Evolutionary conservation across 805 yeast genomes (phyloP).

Genomic region (Candida boleticola): DNA sequence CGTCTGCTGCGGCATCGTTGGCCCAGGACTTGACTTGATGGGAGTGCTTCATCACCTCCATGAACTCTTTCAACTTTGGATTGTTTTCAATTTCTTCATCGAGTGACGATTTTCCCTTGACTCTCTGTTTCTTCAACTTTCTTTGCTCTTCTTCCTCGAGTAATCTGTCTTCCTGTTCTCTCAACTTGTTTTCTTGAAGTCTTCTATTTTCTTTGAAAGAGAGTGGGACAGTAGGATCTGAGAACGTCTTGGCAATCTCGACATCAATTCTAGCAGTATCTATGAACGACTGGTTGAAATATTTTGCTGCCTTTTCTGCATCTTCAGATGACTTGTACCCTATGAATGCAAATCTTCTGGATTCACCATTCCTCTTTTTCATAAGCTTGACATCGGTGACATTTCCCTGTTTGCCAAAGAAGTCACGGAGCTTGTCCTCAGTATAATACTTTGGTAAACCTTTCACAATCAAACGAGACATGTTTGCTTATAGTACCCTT

Average conservation of each 20-base stretch:
- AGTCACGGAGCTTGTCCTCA: slow-evolving; percentile 68
- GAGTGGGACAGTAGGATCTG: slow-evolving; percentile 77
- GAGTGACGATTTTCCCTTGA: slow-evolving; percentile 32
- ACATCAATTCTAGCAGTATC: slow-evolving; percentile 82
- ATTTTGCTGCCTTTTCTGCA: slow-evolving; percentile 75
- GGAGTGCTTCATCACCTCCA: slow-evolving; percentile 80
- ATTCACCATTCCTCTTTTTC: slow-evolving; percentile 78
- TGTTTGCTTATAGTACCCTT: too few relatives aligned
- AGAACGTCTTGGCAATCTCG: slow-evolving; percentile 77
- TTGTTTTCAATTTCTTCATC: slow-evolving; percentile 63
- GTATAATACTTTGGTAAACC: slow-evolving; percentile 78
- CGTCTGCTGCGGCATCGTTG: slow-evolving; percentile 53
- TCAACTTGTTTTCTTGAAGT: slow-evolving; percentile 45
- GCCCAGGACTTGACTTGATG: slow-evolving; percentile 73
- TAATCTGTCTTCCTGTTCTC: slow-evolving; percentile 42
- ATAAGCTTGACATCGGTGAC: slow-evolving; percentile 89
- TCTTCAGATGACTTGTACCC: slow-evolving; percentile 76
- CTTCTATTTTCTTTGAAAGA: slow-evolving; percentile 44
- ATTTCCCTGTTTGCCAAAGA: slow-evolving; percentile 58
- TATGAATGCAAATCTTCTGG: slow-evolving; percentile 89
- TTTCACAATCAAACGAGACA: slow-evolving; percentile 90
- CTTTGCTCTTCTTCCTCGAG: slow-evolving; percentile 37
- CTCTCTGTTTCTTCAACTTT: slow-evolving; percentile 38
- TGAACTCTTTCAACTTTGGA: slow-evolving; percentile 72
- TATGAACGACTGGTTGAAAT: slow-evolving; percentile 74